A percentile compares a stretch with the other conserved stretches of the same genome.
Evolutionary conservation across 2,329 filamentous ascomycete species (phyloP).

Genomic region (Botrytis fabae): DNA sequence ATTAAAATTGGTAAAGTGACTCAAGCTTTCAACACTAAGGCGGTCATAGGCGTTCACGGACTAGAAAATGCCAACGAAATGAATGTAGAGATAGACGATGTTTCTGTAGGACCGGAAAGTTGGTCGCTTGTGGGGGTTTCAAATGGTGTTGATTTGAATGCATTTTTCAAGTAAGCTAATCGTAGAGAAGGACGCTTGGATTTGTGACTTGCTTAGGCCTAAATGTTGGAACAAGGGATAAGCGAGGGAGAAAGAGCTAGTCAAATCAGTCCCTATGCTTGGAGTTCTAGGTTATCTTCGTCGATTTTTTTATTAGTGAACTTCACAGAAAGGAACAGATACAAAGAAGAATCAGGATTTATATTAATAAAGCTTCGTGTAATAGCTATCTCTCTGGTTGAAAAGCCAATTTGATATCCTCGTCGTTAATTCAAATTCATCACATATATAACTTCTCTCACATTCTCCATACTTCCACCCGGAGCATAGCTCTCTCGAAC

Average conservation of each 20-base stretch:
- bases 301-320: not conserved
- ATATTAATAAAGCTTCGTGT: not conserved
- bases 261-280: not conserved
- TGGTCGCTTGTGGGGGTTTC: not conserved
- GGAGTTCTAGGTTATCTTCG: not conserved
- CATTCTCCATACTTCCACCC: not conserved
- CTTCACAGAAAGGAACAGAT: not conserved
- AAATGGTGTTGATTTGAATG: not conserved
- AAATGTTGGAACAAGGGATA: not conserved
- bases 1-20: not conserved
- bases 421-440: not conserved
- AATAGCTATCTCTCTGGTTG: not conserved
- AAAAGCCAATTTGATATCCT: not conserved
- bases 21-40: not conserved
- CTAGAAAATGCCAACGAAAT: not conserved
- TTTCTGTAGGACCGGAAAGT: not conserved
- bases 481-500: too few relatives aligned
- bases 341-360: not conserved
- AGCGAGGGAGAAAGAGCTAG: not conserved
- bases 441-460: accelerated
- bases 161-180: not conserved
- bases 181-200: not conserved
- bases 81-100: not conserved
- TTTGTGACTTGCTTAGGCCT: not conserved
- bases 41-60: not conserved